Evolutionary conservation across 495 filamentous ascomycete species (phyloP), one percentile per base, ranked within the genome.

Genomic region (Penicillium coprophilum): DNA sequence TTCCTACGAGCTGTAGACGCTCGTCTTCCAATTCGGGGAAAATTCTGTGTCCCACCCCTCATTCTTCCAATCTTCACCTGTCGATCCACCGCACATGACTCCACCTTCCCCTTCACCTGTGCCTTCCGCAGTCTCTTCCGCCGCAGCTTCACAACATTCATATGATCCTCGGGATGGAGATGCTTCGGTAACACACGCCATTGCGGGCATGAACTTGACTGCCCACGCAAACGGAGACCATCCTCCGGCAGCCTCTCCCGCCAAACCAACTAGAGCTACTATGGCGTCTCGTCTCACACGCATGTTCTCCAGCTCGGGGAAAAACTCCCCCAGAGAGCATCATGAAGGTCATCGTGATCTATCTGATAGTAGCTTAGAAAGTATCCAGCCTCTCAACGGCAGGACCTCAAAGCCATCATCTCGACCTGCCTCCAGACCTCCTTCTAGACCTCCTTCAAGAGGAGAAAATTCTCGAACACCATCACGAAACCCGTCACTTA

Each of bases 221-320:
- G 66, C 62, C 45, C 50, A 54, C 6, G 31, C 60, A 48, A 75
- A 74, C 56, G 73, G 73, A 63, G 72, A 77, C 49, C 65, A 70
- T 50, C 44, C 50, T 21, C 50, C 63, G 38, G 51, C 64, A 38
- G 52, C 64, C 31, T 74, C 73, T 34, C 64, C 68, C 17, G 58
- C 72, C 59, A 73, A 76, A 55, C 61, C 71, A 8, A 65, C 77
- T 41, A 82, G 71, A 66, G 72, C 79, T 4, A 82, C 77, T 27
- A 82, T 85, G 76, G 80, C 81, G 41, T 67, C 79, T 61, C 82
- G 83, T 36, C 57, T 86, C 36, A 80, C 81, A 48, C 80, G 83
- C 59, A 86, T 86, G 80, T 86, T 86, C 70, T 76, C 79, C 41
- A 68, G 55, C 50, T 70, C 65, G 2, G 71, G 63, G 39, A 80